Evolutionary conservation across 768 basidiomycete species (phyloP), one percentile per base, ranked within the genome.

Genomic region (Amanita inopinata): DNA sequence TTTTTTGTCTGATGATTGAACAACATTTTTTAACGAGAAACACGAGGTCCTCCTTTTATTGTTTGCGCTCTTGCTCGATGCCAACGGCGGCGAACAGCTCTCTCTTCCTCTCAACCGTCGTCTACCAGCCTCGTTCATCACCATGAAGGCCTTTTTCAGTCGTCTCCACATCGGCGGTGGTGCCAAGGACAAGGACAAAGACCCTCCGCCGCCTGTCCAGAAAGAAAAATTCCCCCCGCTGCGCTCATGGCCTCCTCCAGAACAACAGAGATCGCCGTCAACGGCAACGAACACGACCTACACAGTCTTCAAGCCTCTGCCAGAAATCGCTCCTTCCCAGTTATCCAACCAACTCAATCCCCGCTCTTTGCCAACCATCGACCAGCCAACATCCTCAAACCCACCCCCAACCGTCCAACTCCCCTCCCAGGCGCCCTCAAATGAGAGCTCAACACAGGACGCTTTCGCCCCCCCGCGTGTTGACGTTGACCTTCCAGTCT

Each of bases 141-240:
- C 60, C 60, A 90, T 90, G 86, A 89, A 87, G 72, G 86, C 87
- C 33, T 82, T 89, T 53, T 75, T 89, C 61, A 73, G 74, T 57
- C 76, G 85, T 56, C 65, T 89, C 52, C 84, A 85, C 56, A 62
- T 79, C 53, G 74, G 76, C 43, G 72, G 72, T 51, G 61, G 78
- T 61, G 75, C 82, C 54, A 83, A 76, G 62, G 76, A 80, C 54
- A 74, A 68, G 54, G 75, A 76, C 36, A 54, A 46, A 58, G 71
- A 74, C 32, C 19, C 46, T 17, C 33, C 27, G 27, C 51, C 49
- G 41, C 36, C 47, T 24, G 51, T 56, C 6, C 53, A 60, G 17
- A 78, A 73, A 62, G 79, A 81, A 64, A 81, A 80, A 62, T 74
- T 83, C 51, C 80, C 80, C 17, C 80, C 78, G 11, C 70, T 85